A percentile compares a stretch with the other conserved stretches of the same genome.
Evolutionary conservation across 2,329 filamentous ascomycete species (phyloP).

Genomic region (Nigrograna mackinnonii): DNA sequence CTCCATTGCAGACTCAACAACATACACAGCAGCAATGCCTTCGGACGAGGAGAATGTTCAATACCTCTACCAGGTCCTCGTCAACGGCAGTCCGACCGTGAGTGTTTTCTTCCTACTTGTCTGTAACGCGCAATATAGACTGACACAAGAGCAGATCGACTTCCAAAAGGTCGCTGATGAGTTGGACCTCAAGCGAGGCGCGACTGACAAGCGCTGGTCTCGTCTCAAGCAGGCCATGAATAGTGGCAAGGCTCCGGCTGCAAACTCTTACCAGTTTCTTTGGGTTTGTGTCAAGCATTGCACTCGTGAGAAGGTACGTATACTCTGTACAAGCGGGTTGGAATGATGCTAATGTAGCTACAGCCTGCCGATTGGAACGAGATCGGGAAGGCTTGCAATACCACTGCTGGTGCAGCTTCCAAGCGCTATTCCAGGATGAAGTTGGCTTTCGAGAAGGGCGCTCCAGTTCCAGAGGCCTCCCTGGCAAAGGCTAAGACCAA

Average conservation of each 20-base stretch:
- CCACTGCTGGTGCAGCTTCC: slow-evolving; percentile 31
- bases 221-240: slow-evolving; percentile 32
- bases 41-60: slow-evolving; percentile 29
- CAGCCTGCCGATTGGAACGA: slow-evolving; percentile 27
- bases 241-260: slow-evolving; percentile 15
- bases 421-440: slow-evolving; percentile 40
- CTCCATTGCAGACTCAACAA: background rate
- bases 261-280: slow-evolving; percentile 22
- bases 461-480: background rate
- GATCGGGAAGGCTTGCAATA: slow-evolving; percentile 29
- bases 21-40: slow-evolving; percentile 22
- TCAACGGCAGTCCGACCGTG: slow-evolving; percentile 24
- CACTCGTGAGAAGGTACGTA: slow-evolving; percentile 22
- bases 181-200: slow-evolving; percentile 27
- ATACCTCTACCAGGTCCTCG: slow-evolving; percentile 35
- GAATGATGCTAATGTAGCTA: background rate
- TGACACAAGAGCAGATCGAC: slow-evolving; percentile 27
- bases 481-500: background rate
- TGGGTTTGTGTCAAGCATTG: slow-evolving; percentile 35
- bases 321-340: background rate
- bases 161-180: slow-evolving; percentile 24
- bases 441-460: slow-evolving; percentile 1
- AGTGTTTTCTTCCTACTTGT: slow-evolving; percentile 5
- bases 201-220: slow-evolving; percentile 35
- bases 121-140: no score